Base-by-base conservation (phyloP, 2,329 filamentous ascomycete genomes). In the Thielaviopsis euricoi region DNA sequence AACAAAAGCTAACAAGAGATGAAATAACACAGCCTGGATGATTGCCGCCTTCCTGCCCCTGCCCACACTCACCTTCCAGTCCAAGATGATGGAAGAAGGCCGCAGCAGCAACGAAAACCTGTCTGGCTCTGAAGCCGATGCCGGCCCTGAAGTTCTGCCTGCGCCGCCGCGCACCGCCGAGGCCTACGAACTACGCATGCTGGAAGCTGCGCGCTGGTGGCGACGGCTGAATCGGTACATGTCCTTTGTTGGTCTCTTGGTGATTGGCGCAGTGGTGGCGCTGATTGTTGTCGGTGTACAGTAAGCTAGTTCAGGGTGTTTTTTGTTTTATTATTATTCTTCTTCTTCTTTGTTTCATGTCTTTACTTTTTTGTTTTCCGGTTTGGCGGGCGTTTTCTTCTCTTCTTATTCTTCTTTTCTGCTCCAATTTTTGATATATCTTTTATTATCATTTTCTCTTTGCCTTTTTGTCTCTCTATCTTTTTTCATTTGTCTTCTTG, bases 41-140 rank as follows among this genome's bases (percentile, higher is more conserved):
- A 74, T 89, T 62, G 89, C 84, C 1, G 80, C 87, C 1, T 76
- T 90, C 57, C 73, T 93, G 13, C 86, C 87, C 1, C 70, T 94
- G 6, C 86, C 86, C 10, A 72, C 73, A 1, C 76, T 77, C 57
- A 78, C 82, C 9, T 70, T 73, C 21, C 64, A 70, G 1, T 78
- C 80, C 7, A 70, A 74, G 23, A 64, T 70, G 1, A 78, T 81
- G 68, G 71, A 75, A 46, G 75, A 83, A 65, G 68, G 65, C 43
- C 53, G 52, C 25, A 55, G 49, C 52, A 57, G 59, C 37, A 55
- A 37, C 23, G 56, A 53, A 17, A 56, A 60, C 49, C 49, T 57
- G 25, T 21, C 52, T 15, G 37, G 43, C 13, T 33, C 26, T 13
- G 37, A 58, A 19, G 58, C 50, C 23, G 29, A n/a, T n/a, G n/a